Percentiles rank a stretch among this genome's conserved stretches.
phyloP scores from a whole-genome alignment of 768 basidiomycete species.

The Tricholoma hemisulphureum region DNA sequence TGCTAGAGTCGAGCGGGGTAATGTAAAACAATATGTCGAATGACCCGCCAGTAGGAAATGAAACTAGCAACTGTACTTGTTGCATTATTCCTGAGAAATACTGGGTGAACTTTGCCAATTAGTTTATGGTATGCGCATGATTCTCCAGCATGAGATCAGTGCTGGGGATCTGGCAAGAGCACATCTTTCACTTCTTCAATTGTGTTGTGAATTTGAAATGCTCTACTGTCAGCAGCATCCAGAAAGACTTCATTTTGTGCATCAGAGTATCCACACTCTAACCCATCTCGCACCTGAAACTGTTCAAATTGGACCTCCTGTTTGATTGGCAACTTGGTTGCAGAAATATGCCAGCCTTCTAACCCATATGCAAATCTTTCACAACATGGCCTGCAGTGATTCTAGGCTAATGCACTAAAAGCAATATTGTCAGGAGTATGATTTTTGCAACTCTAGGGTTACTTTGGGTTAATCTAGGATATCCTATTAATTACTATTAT shows the following conservation, averaged over 20 bases:
- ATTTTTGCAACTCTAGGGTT: too few relatives aligned
- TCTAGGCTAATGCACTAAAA: conserved; percentile 12
- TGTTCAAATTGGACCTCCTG: not conserved
- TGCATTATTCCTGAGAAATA: conserved; percentile 10
- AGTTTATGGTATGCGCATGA: conserved; percentile 21
- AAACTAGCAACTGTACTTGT: too few relatives aligned
- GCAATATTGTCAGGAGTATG: too few relatives aligned
- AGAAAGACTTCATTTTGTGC: too few relatives aligned
- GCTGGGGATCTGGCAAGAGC: conserved; percentile 14
- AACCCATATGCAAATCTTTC: conserved; percentile 17
- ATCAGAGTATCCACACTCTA: too few relatives aligned
- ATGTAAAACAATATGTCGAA: too few relatives aligned
- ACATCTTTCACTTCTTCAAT: conserved; percentile 25
- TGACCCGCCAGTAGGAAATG: too few relatives aligned
- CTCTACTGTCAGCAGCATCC: conserved; percentile 25
- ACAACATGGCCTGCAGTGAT: not conserved
- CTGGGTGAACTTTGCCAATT: conserved; percentile 27
- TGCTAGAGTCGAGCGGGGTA: too few relatives aligned
- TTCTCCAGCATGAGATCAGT: conserved; percentile 22
- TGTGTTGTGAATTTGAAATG: conserved; percentile 33
- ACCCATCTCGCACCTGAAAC: not conserved
- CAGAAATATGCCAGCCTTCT: not conserved
- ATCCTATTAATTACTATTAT: too few relatives aligned
- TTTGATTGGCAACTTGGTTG: conserved; percentile 1
- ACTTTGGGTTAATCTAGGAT: too few relatives aligned